A percentile compares a stretch with the other conserved stretches of the same genome.
Conservation (phyloP, 2,329 filamentous ascomycete species). For the Diaporthe ilicicola region DNA sequence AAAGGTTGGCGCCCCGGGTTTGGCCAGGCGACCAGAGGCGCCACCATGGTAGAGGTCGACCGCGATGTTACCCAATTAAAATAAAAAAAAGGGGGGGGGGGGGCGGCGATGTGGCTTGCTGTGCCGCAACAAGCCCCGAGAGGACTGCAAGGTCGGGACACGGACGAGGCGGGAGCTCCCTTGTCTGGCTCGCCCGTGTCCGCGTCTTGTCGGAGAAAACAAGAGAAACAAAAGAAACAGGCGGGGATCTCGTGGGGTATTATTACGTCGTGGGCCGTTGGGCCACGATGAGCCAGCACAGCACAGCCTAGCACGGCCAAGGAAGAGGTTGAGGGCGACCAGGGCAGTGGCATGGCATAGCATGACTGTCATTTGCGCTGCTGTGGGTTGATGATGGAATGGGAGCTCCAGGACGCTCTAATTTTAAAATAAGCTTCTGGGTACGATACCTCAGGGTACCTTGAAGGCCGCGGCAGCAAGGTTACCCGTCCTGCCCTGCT, state of each 20-base stretch:
- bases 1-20: background rate
- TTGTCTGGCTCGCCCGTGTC: conserved; percentile 14
- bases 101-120: conserved; percentile 26
- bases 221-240: conserved; percentile 2
- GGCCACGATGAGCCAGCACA: background rate
- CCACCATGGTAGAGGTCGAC: conserved; percentile 16
- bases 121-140: conserved; percentile 1
- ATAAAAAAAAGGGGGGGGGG: no score
- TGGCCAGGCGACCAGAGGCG: background rate
- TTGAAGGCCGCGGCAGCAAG: background rate
- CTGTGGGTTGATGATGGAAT: conserved; percentile 23
- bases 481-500: background rate
- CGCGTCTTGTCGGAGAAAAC: conserved; percentile 16
- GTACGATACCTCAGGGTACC: conserved; percentile 5
- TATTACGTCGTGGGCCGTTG: conserved; percentile 13
- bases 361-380: conserved; percentile 22
- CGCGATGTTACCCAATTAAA: conserved; percentile 25
- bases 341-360: background rate
- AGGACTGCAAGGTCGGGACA: background rate
- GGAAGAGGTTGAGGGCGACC: background rate
- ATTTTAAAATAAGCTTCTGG: conserved; percentile 25
- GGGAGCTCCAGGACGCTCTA: conserved; percentile 16
- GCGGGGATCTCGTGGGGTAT: conserved; percentile 22
- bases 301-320: background rate
- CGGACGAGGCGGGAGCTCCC: conserved; percentile 16